These are phyloP conservation scores for Hortaea werneckii DNA, from an alignment of 2,329 filamentous ascomycete genomes.

Conservation along the genomic window DNA sequence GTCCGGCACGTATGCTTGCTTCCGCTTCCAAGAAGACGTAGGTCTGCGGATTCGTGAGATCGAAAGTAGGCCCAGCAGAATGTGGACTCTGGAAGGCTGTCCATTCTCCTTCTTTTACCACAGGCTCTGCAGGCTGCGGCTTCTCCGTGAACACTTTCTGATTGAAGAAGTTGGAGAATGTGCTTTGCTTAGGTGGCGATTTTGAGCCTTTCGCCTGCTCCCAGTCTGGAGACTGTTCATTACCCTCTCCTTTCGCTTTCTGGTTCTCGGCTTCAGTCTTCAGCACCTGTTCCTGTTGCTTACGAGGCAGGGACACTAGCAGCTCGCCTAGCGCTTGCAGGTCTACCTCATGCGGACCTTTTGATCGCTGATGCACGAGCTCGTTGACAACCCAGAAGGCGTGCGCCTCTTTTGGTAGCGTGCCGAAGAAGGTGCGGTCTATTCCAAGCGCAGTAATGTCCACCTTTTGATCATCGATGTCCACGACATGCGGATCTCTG, in stretches of 20 bases:
- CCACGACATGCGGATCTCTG: not conserved
- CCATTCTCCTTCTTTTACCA: not conserved
- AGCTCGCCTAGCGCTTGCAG: slow-evolving; percentile 2
- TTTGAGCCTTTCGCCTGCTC: not conserved
- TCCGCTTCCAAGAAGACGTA: slow-evolving; percentile 18
- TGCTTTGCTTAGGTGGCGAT: not conserved
- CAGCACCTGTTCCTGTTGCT: slow-evolving; percentile 6
- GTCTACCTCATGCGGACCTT: not conserved
- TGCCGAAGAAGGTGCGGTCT: slow-evolving; percentile 86
- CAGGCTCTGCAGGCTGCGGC: not conserved
- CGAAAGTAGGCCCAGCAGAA: not conserved
- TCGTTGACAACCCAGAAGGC: not conserved
- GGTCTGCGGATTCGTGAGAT: not conserved
- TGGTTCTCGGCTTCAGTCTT: not conserved
- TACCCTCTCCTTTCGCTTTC: not conserved
- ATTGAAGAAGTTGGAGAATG: not conserved
- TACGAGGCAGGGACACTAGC: slow-evolving; percentile 2
- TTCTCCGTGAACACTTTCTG: not conserved
- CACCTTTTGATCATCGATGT: slow-evolving; percentile 39
- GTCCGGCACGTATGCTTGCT: slow-evolving; percentile 14
- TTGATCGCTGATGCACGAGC: not conserved
- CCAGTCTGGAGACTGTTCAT: not conserved
- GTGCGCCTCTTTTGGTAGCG: slow-evolving; percentile 72
- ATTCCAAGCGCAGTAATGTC: slow-evolving; percentile 94
- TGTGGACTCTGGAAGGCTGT: not conserved